Conservation (phyloP, 176 grass and related monocot genomes). For the Ampelocalamus luodianensis region DNA sequence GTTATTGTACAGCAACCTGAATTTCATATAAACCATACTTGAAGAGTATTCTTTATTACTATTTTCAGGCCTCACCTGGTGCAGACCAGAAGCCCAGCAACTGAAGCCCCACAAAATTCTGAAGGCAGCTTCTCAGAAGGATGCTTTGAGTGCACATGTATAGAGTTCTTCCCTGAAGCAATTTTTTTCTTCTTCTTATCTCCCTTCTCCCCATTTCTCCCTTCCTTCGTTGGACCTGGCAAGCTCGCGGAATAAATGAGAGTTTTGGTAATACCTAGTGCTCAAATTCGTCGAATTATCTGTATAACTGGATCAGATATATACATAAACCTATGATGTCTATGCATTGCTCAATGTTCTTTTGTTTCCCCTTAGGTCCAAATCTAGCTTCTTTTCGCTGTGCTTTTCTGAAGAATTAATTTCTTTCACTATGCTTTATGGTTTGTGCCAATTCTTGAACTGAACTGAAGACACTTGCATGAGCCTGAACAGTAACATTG, state of each 20-base stretch:
- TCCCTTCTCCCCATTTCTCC: constrained; percentile 26
- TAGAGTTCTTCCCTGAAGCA: constrained; percentile 74
- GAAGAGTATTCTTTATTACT: neutral
- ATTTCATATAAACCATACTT: constrained; percentile 1
- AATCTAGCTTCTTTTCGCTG: neutral
- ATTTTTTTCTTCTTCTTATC: constrained; percentile 38
- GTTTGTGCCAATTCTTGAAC: neutral
- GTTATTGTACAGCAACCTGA: neutral
- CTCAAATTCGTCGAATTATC: constrained; percentile 56
- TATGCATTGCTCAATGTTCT: constrained; percentile 29
- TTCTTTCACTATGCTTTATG: neutral
- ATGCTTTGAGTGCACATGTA: constrained; percentile 59
- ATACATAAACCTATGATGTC: constrained; percentile 39
- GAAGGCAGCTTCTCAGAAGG: constrained; percentile 44
- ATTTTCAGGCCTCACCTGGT: constrained; percentile 65
- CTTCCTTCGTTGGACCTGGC: constrained; percentile 45
- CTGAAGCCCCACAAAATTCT: constrained; percentile 48
- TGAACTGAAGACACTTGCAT: neutral
- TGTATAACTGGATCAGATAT: constrained; percentile 51
- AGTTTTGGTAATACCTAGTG: constrained; percentile 56
- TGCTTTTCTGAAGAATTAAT: constrained; percentile 9
- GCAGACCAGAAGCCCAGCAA: constrained; percentile 76
- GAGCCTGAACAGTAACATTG: constrained; percentile 3
- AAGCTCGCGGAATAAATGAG: constrained; percentile 48
- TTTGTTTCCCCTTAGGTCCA: neutral